Percentiles rank a stretch among this genome's conserved stretches.
Conservation (phyloP, 768 basidiomycete species). For the Boletus patriciae region DNA sequence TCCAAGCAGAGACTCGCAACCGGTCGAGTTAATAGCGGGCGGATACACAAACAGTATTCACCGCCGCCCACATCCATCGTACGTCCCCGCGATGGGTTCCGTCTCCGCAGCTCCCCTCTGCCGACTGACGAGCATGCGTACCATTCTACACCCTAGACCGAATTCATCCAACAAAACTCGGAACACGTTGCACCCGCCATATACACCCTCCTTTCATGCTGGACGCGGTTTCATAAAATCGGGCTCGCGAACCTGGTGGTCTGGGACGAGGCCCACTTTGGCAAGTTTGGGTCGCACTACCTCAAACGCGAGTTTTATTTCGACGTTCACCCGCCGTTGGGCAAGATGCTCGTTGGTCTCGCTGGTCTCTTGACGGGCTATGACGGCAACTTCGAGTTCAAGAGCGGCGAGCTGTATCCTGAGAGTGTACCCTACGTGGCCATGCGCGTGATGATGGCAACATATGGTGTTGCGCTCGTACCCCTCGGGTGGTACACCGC, state of each 20-base stretch:
- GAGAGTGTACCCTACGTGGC: slow-evolving; percentile 85
- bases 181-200: slow-evolving; percentile 76
- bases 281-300: slow-evolving; percentile 98
- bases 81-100: slow-evolving; percentile 24
- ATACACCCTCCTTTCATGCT: slow-evolving; percentile 92
- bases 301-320: slow-evolving; percentile 99
- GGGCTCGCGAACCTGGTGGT: slow-evolving; percentile 84
- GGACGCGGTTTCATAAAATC: slow-evolving; percentile 93
- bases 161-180: slow-evolving; percentile 77
- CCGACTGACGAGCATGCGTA: background rate
- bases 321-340: slow-evolving; percentile 97
- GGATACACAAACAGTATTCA: slow-evolving; percentile 55
- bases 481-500: slow-evolving; percentile 97
- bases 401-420: slow-evolving; percentile 86
- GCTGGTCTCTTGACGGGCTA: slow-evolving; percentile 91
- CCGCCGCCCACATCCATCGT: slow-evolving; percentile 70
- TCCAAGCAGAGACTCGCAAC: slow-evolving; percentile 44
- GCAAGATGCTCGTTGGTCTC: slow-evolving; percentile 98
- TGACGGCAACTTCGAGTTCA: slow-evolving; percentile 90
- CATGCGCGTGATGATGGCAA: slow-evolving; percentile 94
- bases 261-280: slow-evolving; percentile 99
- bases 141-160: slow-evolving; percentile 45
- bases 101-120: slow-evolving; percentile 4
- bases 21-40: slow-evolving; percentile 54
- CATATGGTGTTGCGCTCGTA: slow-evolving; percentile 93